A percentile compares a stretch with the other conserved stretches of the same genome.
Evolutionary conservation across 306 rosid genomes (phyloP).

Genomic region (Fragaria vesca): DNA sequence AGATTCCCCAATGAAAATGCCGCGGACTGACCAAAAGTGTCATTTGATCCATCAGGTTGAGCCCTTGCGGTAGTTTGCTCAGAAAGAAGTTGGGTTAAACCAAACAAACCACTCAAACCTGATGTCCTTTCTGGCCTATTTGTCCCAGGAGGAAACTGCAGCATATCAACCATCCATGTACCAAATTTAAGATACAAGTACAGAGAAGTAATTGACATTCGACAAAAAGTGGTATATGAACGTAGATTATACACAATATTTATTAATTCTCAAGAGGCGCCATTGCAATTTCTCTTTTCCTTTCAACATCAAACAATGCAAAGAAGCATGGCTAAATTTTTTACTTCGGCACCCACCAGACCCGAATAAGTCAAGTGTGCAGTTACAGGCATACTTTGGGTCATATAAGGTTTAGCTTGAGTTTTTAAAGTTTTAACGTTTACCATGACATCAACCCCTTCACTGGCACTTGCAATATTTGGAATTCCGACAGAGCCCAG

Average conservation of each 20-base stretch:
- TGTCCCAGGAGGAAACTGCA: conserved; percentile 65
- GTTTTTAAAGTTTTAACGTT: neutral
- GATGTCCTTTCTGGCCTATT: conserved; percentile 64
- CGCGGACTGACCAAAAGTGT: conserved; percentile 52
- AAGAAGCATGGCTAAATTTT: neutral
- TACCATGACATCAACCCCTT: conserved; percentile 81
- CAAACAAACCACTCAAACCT: conserved; percentile 49
- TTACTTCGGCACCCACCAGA: neutral
- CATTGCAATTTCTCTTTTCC: neutral
- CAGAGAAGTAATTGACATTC: neutral
- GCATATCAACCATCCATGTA: conserved; percentile 35
- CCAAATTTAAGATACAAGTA: conserved; percentile 13
- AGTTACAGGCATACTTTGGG: neutral
- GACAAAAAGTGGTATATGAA: neutral
- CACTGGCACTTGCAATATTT: conserved; percentile 53
- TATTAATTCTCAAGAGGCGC: neutral
- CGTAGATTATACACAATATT: neutral
- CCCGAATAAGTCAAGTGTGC: neutral
- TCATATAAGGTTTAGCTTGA: conserved; percentile 13
- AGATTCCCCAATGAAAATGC: conserved; percentile 63
- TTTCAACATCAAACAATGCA: neutral
- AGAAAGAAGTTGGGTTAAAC: conserved; percentile 50
- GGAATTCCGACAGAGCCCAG: conserved; percentile 84
- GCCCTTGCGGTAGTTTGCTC: conserved; percentile 54
- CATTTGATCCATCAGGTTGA: conserved; percentile 54